These are phyloP conservation scores for Pleurotus citrinopileatus DNA, from an alignment of 768 basidiomycete species.

Conservation along the genomic window DNA sequence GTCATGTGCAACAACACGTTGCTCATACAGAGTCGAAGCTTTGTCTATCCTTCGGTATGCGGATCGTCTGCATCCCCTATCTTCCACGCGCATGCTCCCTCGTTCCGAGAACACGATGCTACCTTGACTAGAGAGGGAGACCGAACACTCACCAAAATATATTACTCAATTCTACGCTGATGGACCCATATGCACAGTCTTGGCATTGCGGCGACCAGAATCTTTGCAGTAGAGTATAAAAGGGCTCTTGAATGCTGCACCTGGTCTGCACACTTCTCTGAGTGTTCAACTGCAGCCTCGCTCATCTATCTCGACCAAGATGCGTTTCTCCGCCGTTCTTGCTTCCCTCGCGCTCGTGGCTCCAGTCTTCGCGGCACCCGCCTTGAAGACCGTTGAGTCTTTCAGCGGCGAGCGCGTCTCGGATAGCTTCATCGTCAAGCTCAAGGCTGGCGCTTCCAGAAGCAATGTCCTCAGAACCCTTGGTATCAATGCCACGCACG, in stretches of 20 bases:
- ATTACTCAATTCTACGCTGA: conserved; percentile 3
- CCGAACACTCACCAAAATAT: not conserved
- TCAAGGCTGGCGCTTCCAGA: conserved; percentile 18
- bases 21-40: not conserved
- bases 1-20: not conserved
- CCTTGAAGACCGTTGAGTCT: conserved; percentile 11
- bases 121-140: not conserved
- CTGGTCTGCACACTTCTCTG: conserved; percentile 4
- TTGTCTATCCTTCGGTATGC: not conserved
- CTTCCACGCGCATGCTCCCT: not conserved
- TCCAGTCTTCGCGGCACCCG: conserved; percentile 3
- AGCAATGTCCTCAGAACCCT: conserved; percentile 8
- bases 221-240: conserved; percentile 1
- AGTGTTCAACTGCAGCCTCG: conserved; percentile 5
- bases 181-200: conserved; percentile 4
- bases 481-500: conserved; percentile 10
- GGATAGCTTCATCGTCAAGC: conserved; percentile 19
- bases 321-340: conserved; percentile 7
- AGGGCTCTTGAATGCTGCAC: not conserved
- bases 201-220: not conserved
- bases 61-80: not conserved
- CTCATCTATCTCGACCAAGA: not conserved
- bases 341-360: conserved; percentile 3
- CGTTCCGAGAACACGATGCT: not conserved
- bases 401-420: conserved; percentile 8